Evolutionary conservation across 495 filamentous ascomycete genomes (phyloP).

Genomic region (Terfezia claveryi): DNA sequence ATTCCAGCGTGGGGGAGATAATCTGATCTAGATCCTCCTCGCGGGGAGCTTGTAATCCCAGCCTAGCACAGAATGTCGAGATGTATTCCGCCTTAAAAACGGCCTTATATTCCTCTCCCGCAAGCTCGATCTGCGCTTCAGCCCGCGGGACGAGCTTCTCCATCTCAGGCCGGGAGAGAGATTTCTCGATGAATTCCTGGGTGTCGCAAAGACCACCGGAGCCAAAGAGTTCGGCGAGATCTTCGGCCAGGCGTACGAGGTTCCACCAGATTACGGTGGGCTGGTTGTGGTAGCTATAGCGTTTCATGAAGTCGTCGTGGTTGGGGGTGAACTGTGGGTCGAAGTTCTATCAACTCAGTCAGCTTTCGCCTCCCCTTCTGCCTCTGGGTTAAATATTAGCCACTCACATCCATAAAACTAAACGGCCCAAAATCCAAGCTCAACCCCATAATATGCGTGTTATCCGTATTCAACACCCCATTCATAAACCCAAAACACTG

Average conservation of each 20-base stretch:
- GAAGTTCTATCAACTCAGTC: slow-evolving; percentile 40
- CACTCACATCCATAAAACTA: slow-evolving; percentile 45
- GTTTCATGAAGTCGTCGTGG: slow-evolving; percentile 71
- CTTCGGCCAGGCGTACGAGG: slow-evolving; percentile 72
- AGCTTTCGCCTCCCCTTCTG: not conserved
- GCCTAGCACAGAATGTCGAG: slow-evolving; percentile 47
- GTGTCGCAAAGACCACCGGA: slow-evolving; percentile 45
- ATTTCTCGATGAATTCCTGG: slow-evolving; percentile 42
- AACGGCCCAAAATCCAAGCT: slow-evolving; percentile 91
- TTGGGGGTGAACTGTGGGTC: slow-evolving; percentile 90
- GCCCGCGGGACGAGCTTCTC: slow-evolving; percentile 49
- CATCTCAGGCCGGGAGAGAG: slow-evolving; percentile 39
- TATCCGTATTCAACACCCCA: slow-evolving; percentile 89
- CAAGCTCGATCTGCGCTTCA: slow-evolving; percentile 53
- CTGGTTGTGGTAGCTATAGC: slow-evolving; percentile 85
- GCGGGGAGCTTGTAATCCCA: slow-evolving; percentile 46
- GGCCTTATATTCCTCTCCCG: slow-evolving; percentile 65
- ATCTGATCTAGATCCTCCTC: slow-evolving; percentile 54
- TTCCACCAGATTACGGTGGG: slow-evolving; percentile 98
- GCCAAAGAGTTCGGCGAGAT: slow-evolving; percentile 73
- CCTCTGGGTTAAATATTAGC: not conserved
- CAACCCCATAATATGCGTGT: slow-evolving; percentile 73
- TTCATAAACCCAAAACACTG: slow-evolving; percentile 98
- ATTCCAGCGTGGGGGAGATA: slow-evolving; percentile 61
- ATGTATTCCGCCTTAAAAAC: slow-evolving; percentile 77